These are phyloP conservation scores for Phaffia australis DNA, from an alignment of 768 basidiomycete genomes.

Conservation along the genomic window DNA sequence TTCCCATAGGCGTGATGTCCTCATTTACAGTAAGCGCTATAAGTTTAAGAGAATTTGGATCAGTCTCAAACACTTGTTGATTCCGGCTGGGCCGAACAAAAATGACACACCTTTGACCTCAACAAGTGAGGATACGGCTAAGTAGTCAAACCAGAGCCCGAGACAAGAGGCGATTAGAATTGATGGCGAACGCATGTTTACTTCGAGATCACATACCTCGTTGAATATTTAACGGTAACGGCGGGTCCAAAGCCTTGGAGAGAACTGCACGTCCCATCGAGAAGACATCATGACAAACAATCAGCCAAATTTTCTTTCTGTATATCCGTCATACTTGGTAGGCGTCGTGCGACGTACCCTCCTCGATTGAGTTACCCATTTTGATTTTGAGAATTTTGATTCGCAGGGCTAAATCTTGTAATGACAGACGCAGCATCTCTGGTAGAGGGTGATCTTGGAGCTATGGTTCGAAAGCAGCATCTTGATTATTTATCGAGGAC, in stretches of 20 bases:
- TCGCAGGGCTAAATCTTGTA: constrained; percentile 79
- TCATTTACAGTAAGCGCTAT: constrained; percentile 72
- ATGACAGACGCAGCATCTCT: constrained; percentile 85
- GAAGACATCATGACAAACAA: not conserved
- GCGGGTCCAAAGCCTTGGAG: constrained; percentile 78
- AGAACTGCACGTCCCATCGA: constrained; percentile 44
- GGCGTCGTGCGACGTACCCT: constrained; percentile 33
- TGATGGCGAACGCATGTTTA: not conserved
- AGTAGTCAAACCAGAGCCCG: not conserved
- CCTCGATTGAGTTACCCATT: constrained; percentile 73
- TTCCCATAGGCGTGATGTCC: constrained; percentile 90
- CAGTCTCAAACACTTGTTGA: not conserved
- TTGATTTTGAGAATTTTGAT: constrained; percentile 73
- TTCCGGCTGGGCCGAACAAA: constrained; percentile 18
- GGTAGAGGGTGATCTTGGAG: constrained; percentile 82
- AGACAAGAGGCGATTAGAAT: not conserved
- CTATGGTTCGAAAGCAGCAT: constrained; percentile 39
- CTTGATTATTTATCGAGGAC: not conserved
- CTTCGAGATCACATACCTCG: constrained; percentile 35
- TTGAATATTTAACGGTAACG: constrained; percentile 71
- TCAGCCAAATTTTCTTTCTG: not conserved
- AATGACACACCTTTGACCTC: constrained; percentile 47
- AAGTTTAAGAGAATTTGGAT: constrained; percentile 45
- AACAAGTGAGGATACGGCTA: constrained; percentile 77
- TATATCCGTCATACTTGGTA: too few species aligned